Base-by-base conservation (phyloP, 768 basidiomycete species). In the Tephrocybe sp. region DNA sequence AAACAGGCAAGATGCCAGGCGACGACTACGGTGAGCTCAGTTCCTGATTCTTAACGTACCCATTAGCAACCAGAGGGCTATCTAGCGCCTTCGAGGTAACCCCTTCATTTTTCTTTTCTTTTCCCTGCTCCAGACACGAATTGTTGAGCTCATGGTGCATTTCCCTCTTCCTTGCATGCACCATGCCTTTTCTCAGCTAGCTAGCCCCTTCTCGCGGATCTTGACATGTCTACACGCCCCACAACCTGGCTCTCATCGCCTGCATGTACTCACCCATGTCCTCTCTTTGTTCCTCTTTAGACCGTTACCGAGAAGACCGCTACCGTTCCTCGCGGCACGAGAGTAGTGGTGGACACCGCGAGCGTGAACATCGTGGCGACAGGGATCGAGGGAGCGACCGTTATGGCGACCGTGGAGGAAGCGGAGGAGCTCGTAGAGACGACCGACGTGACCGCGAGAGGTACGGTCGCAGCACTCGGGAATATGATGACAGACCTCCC, bases 301-400 rank as follows among this genome's bases (percentile, higher is more conserved):
- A 77, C 61, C 81, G 79, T 64, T 79, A 82, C 61, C 84, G 84
- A 56, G 80, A 79, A 58, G 84, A 82, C 59, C 78, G 83, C 45
- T 81, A 88, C 64, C 80, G 86, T 56, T 75, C 84, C 45, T 78
- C 83, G 41, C 76, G 85, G 54, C 77, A 84, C 56, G 83, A 84
- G 24, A 27, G 50, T 53, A 83, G 79, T 46, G 74, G 78, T 55
- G 69, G 78, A 30, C 74, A 80, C 50, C 71, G 81, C 39, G 82
- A 82, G 42, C 67, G 72, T 30, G 75, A 76, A 49, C 69, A 67
- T 57, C 66, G 72, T 29, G 67, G 78, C 23, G 82, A 83, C 51
- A 57, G 73, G 16, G 71, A 71, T 46, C 56, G 69, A 27, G 64
- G 68, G 19, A 55, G 55, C 19, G 49, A 69, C 34, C 62, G 67